Base-by-base conservation (phyloP, 1,284 basidiomycete species). In the Schizopora paradoxa region DNA sequence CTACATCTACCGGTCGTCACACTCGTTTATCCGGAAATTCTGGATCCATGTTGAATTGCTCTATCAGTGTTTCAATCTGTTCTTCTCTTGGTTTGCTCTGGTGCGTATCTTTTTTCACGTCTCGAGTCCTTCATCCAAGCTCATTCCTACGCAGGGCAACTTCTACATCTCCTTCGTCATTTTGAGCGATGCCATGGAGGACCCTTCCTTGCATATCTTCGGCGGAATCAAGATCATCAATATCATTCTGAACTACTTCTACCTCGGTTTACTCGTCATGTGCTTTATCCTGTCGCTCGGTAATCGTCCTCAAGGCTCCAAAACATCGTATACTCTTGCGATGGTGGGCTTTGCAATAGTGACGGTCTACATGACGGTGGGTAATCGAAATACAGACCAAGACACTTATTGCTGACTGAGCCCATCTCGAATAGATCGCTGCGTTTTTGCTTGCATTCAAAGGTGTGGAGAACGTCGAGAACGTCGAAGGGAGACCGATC, bases 21-120 rank as follows among this genome's bases (percentile, higher is more conserved):
- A 98, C 64, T 69, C 76, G 0, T 76, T 95, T 59, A 48, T 86
- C 31, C 77, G 94, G 57, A 94, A 97, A 67, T 79, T 91, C 61
- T 94, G 90, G 83, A 87, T 99, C 45, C 94, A 98, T 56, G 71
- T 98, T 44, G 93, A 98, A 67, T 78, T 95, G 68, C 42, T 97
- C 10, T 99, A 98, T 64, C 94, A 98, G 63, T 61, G 81, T 5
- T 86, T 93, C 66, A 94, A 88, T 62, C 68, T 96, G 51, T 73
- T 98, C 54, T 96, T 96, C 61, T 83, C 88, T 13, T 96, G 93
- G 92, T 95, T 94, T 53, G 75, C 84, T 6, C 70, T 95, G 41
- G 89, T 89, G 59, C 58, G 77, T 64, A 35, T 49, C 18, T 6
- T 49, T 31, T 46, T 4, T 35, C 39, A 19, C 34, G n/a, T 32